phyloP scores from a whole-genome alignment of 1,139 yeast genomes.

The Candida mesenterica region DNA sequence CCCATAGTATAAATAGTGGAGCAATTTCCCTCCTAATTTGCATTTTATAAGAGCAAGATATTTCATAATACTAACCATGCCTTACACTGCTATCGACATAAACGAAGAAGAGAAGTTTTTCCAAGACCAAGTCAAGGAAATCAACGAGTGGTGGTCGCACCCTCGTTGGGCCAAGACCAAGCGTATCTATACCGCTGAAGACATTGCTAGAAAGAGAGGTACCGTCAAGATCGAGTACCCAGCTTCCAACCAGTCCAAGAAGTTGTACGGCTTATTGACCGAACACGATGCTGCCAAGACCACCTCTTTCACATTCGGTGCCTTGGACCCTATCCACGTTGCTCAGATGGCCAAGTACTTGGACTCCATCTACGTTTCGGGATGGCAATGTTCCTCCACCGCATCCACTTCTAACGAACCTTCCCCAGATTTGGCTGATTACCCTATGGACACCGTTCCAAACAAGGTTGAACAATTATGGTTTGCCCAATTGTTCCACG shows the following conservation, averaged over 20 bases:
- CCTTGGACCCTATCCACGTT: conserved; percentile 93
- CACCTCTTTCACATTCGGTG: conserved; percentile 91
- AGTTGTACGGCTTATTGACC: conserved; percentile 64
- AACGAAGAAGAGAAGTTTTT: conserved; percentile 63
- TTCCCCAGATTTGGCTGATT: conserved; percentile 96
- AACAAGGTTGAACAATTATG: conserved; percentile 96
- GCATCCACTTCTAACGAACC: conserved; percentile 98
- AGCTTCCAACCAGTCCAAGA: conserved; percentile 79
- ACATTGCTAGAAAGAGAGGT: conserved; percentile 88
- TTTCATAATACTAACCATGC: conserved; percentile 25
- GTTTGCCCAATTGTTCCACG: conserved; percentile 96
- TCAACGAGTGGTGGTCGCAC: conserved; percentile 86
- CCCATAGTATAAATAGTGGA: conserved; percentile 7
- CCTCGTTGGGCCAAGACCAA: conserved; percentile 90
- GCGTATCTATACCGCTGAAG: conserved; percentile 86
- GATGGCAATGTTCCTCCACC: conserved; percentile 98
- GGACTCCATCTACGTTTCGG: conserved; percentile 91
- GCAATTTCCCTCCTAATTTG: conserved; percentile 1
- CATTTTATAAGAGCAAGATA: neutral
- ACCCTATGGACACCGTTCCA: conserved; percentile 98
- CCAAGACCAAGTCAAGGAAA: conserved; percentile 68
- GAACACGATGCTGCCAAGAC: conserved; percentile 75
- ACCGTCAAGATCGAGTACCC: conserved; percentile 67
- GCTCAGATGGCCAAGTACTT: conserved; percentile 95
- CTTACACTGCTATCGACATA: conserved; percentile 54